Evolutionary conservation across 768 basidiomycete species (phyloP), one percentile per base, ranked within the genome.

Genomic region (Hygrocybe coccinea): DNA sequence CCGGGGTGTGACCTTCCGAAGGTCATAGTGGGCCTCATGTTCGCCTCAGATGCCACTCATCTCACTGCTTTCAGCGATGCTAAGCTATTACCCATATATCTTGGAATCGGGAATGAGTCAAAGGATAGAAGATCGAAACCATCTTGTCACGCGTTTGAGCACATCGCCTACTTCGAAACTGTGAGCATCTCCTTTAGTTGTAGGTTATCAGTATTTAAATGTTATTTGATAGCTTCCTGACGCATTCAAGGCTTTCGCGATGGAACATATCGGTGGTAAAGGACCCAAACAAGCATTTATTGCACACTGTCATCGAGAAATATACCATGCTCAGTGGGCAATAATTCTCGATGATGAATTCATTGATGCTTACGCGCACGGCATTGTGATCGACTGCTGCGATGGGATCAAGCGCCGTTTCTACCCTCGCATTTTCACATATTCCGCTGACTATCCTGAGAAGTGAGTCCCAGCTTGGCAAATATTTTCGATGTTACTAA

Each of bases 151-250:
- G 59, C 71, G 0, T 69, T 64, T 12, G 69, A 78, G 49, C 74
- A 75, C 50, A 9, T 76, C 6, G 73, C 67, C 1, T 76, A 76
- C 60, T 66, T 79, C 50, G 69, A 70, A 0, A 63, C 60, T 36
- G 74, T 77, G 55, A 45, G 65, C 45, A 49, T 38, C n/a, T 38
- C 10, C 37, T n/a, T 4, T 19, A 5, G 6, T 25, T 12, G 25
- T 22, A 19, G 1, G 1, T 6, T 55, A 4, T 22, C n/a, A 22
- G 36, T 11, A 15, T 5, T 19, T 11, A 19, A 3, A 56, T 19
- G n/a, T 52, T 47, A 10, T 29, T 15, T 2, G 38, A 17, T 57
- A 74, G 68, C 62, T 74, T 9, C 70, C 66, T 1, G 67, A 68
- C 36, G 25, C 50, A 1, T 52, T 73, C 24, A 62, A 69, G 29